phyloP scores from a whole-genome alignment of 2,329 filamentous ascomycete genomes.

The Fusarium caatingaense region DNA sequence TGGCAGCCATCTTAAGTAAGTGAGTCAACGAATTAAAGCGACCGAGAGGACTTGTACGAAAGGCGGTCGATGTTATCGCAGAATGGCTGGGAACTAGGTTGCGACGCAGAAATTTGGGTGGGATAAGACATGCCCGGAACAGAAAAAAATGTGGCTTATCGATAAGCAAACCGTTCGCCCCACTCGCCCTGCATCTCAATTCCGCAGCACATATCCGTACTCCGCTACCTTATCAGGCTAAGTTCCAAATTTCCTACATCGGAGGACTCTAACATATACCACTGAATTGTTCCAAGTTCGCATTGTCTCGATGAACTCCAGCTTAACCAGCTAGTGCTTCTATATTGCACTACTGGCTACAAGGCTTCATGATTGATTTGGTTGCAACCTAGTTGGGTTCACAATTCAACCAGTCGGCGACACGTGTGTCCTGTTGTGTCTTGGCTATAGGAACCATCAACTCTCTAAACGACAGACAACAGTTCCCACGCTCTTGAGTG shows the following conservation, averaged over 20 bases:
- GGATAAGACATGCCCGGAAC: slow-evolving; percentile 31
- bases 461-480: background rate
- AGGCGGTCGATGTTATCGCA: slow-evolving; percentile 33
- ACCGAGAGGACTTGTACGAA: slow-evolving; percentile 5
- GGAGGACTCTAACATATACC: background rate
- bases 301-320: background rate
- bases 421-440: slow-evolving; percentile 38
- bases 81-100: slow-evolving; percentile 34
- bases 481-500: slow-evolving; percentile 4
- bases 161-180: slow-evolving; percentile 42
- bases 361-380: background rate
- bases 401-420: slow-evolving; percentile 33
- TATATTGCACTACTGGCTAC: background rate
- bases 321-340: background rate
- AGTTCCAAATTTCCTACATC: background rate
- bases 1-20: slow-evolving; percentile 53
- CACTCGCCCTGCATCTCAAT: slow-evolving; percentile 1
- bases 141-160: slow-evolving; percentile 49
- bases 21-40: slow-evolving; percentile 1
- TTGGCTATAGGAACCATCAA: slow-evolving; percentile 17
- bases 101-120: slow-evolving; percentile 37
- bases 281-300: background rate
- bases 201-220: slow-evolving; percentile 24
- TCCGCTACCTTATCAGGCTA: background rate
- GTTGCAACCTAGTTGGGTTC: slow-evolving; percentile 15